Conservation (phyloP, 2,329 filamentous ascomycete genomes). For the Ophiostoma triangulosporum region DNA sequence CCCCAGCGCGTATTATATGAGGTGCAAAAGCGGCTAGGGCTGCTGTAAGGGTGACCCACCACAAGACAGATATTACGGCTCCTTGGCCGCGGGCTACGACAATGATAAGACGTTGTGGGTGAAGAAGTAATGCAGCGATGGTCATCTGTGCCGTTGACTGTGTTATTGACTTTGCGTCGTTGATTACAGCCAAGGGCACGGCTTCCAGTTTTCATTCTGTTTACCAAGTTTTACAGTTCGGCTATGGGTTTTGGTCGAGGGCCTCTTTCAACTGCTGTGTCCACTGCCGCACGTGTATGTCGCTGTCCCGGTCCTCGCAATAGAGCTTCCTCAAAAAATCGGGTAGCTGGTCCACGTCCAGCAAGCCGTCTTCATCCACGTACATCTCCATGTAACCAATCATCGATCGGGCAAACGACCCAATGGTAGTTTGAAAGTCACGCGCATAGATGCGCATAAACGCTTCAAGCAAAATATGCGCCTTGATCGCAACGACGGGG, state of each 20-base stretch:
- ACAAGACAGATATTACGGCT: too few relatives aligned
- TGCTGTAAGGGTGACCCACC: too few relatives aligned
- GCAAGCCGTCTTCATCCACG: constrained; percentile 16
- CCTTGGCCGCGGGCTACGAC: too few relatives aligned
- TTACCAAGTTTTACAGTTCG: neutral
- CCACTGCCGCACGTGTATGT: neutral
- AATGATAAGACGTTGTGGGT: too few relatives aligned
- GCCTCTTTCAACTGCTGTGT: neutral
- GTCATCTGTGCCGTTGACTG: neutral
- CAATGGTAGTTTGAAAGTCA: constrained; percentile 12
- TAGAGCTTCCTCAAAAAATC: constrained; percentile 1
- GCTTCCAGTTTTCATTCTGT: neutral
- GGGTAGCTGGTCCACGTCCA: constrained; percentile 14
- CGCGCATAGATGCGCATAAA: constrained; percentile 17
- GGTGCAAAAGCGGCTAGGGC: too few relatives aligned
- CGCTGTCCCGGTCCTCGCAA: neutral
- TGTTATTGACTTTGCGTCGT: neutral
- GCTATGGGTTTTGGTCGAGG: neutral
- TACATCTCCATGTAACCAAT: constrained; percentile 17
- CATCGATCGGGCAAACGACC: constrained; percentile 15
- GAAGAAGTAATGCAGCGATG: neutral
- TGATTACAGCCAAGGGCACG: neutral
- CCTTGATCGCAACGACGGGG: constrained; percentile 12
- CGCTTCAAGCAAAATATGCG: constrained; percentile 17
- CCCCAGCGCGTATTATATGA: too few relatives aligned